A percentile compares a stretch with the other conserved stretches of the same genome.
These are phyloP conservation scores for Leptomonas pyrrhocoris DNA, from an alignment of 208 protist species.

Conservation along the genomic window DNA sequence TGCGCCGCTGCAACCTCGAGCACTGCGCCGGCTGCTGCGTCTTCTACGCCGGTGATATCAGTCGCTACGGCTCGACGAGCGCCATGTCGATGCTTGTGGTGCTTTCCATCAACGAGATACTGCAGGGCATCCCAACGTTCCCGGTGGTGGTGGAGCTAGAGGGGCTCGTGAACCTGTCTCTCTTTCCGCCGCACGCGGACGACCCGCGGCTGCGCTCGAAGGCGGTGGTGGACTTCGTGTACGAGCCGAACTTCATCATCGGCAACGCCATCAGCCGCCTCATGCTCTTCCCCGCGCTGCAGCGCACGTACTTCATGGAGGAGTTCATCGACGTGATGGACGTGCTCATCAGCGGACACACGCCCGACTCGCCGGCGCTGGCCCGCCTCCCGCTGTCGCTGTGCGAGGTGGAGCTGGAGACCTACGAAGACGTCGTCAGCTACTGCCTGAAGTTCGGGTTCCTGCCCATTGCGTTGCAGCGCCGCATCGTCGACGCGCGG, in stretches of 20 bases:
- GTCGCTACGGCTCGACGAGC: slow-evolving; percentile 69
- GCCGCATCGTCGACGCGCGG: slow-evolving; percentile 56
- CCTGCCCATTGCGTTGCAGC: slow-evolving; percentile 75
- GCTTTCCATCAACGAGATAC: slow-evolving; percentile 74
- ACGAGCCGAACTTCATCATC: slow-evolving; percentile 85
- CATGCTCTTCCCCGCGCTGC: slow-evolving; percentile 77
- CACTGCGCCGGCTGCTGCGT: slow-evolving; percentile 72
- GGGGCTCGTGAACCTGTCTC: slow-evolving; percentile 65
- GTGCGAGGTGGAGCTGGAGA: slow-evolving; percentile 56
- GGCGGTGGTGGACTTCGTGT: slow-evolving; percentile 77
- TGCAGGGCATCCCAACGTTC: slow-evolving; percentile 63
- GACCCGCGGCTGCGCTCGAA: slow-evolving; percentile 60
- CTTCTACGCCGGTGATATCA: slow-evolving; percentile 79
- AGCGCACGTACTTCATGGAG: slow-evolving; percentile 80
- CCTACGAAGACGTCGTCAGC: slow-evolving; percentile 74
- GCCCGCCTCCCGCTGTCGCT: slow-evolving; percentile 57
- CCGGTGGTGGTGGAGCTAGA: slow-evolving; percentile 84
- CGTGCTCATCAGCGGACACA: slow-evolving; percentile 73
- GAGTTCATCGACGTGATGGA: slow-evolving; percentile 85
- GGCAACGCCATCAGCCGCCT: slow-evolving; percentile 80
- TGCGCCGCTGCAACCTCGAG: slow-evolving; percentile 74
- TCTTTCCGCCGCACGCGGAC: slow-evolving; percentile 77
- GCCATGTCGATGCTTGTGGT: slow-evolving; percentile 80
- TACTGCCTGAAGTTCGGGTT: slow-evolving; percentile 72
- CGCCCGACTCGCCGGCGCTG: slow-evolving; percentile 59